These are phyloP conservation scores for Lachancea dasiensis DNA, from an alignment of 805 yeast genomes.

Conservation along the genomic window DNA sequence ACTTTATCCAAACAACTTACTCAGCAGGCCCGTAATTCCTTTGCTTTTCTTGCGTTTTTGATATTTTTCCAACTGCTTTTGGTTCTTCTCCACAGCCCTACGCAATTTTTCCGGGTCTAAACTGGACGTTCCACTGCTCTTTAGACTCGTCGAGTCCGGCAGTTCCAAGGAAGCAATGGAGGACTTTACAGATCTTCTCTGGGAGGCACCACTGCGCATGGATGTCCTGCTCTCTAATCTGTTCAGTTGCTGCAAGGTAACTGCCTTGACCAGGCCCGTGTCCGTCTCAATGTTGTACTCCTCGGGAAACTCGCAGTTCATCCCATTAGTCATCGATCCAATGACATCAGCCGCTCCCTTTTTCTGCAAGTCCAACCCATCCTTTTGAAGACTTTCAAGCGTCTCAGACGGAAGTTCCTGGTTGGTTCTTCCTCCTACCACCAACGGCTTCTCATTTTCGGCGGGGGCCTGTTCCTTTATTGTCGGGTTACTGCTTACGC, in stretches of 20 bases:
- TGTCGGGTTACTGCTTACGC: constrained; percentile 14
- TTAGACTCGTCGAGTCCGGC: constrained; percentile 1
- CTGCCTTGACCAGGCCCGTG: constrained; percentile 58
- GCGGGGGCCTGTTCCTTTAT: constrained; percentile 13
- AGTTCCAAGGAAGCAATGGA: background rate
- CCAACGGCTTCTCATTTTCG: constrained; percentile 10
- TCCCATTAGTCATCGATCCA: constrained; percentile 15
- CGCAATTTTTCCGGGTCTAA: constrained; percentile 22
- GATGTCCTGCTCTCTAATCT: constrained; percentile 29
- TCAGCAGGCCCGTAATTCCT: constrained; percentile 23
- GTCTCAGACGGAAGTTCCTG: constrained; percentile 24
- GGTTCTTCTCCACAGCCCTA: constrained; percentile 31
- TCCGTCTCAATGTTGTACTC: constrained; percentile 60
- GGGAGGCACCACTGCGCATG: constrained; percentile 9
- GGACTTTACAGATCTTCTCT: constrained; percentile 4
- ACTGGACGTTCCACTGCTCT: background rate
- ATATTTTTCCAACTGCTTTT: constrained; percentile 25
- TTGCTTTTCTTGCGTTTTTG: constrained; percentile 19
- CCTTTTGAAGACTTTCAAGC: constrained; percentile 17
- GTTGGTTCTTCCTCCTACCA: constrained; percentile 20
- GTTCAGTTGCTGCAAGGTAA: constrained; percentile 48
- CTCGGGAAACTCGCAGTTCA: constrained; percentile 48
- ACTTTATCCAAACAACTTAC: constrained; percentile 17
- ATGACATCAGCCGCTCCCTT: constrained; percentile 20
- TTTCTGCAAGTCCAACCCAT: constrained; percentile 14